Evolutionary conservation across 2,329 filamentous ascomycete genomes (phyloP), one percentile per base, ranked within the genome.

Genomic region (Bipolaris bicolor): DNA sequence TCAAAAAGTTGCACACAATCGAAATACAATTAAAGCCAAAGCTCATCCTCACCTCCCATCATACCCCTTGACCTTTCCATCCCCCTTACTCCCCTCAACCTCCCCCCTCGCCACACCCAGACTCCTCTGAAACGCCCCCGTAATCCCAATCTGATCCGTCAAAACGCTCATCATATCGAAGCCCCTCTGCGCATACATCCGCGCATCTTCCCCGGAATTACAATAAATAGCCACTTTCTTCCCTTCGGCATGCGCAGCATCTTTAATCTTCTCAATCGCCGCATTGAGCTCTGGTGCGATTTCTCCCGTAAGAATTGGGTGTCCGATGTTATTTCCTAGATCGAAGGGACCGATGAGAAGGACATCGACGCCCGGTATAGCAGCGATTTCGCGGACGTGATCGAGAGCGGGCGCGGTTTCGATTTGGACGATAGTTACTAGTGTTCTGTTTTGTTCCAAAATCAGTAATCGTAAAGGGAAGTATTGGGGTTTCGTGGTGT

Each of bases 221-320:
- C 81, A 83, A 62, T 83, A 86, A 39, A 86, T 85, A 0, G 82
- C 83, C 1, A 80, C 79, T 56, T 76, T 80, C 74, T 86, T 86
- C 11, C 82, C 82, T 22, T 80, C 80, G 9, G 76, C 78, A 55
- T 81, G 76, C 2, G 84, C 83, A 1, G 82, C 82, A 26, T 79
- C 76, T 55, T 80, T 80, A 51, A 86, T 81, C 33, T 72, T 78
- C 16, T 78, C 77, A 61, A 86, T 84, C 1, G 84, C 84, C 7
- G 77, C 72, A 34, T 80, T 78, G 45, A 86, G 66, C 58, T 85
- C 81, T 1, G 78, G 77, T 43, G 81, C 78, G 72, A 84, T 82
- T 3, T 77, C 76, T 2, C 20, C 7, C n/a, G 75, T 73, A 1
- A 82, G 58, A 13, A 85, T 81, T 0, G 83, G 82, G 52, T 82